A percentile compares a stretch with the other conserved stretches of the same genome.
phyloP scores from a whole-genome alignment of 2,329 filamentous ascomycete genomes.

The Chaetothyriales sp. region DNA sequence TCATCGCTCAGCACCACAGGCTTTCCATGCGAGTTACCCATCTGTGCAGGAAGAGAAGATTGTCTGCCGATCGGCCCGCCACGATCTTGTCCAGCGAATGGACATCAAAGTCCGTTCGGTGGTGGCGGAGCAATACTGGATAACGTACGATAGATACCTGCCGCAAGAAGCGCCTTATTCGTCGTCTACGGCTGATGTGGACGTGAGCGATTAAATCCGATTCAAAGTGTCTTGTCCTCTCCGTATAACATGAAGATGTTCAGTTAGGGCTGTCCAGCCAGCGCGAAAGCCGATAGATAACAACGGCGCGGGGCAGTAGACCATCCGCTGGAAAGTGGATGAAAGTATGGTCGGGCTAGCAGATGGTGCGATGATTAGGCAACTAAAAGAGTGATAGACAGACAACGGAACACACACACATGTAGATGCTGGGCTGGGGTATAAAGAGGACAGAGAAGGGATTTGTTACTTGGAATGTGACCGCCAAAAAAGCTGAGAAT shows the following conservation, averaged over 20 bases:
- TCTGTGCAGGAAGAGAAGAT: conserved; percentile 25
- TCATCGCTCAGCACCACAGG: conserved; percentile 84
- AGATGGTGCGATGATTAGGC: not conserved
- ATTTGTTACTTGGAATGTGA: not conserved
- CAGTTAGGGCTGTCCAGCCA: not conserved
- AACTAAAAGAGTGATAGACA: not conserved
- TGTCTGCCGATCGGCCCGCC: not conserved
- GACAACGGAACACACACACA: not conserved
- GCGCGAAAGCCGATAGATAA: not conserved
- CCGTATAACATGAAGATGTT: no score
- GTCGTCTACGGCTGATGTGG: no score
- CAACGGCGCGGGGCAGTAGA: no score
- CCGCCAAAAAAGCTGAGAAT: not conserved
- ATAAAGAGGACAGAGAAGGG: not conserved
- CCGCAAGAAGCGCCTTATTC: no score
- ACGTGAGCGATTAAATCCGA: no score
- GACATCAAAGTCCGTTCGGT: not conserved
- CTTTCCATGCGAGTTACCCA: conserved; percentile 95
- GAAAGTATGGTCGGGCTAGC: not conserved
- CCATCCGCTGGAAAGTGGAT: not conserved
- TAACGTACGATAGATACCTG: no score
- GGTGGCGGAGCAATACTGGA: not conserved
- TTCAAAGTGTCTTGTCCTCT: no score
- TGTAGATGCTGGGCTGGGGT: no score
- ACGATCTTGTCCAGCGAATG: not conserved